These are phyloP conservation scores for Cryptococcus sp. DNA, from an alignment of 1,284 basidiomycete species.

Conservation along the genomic window DNA sequence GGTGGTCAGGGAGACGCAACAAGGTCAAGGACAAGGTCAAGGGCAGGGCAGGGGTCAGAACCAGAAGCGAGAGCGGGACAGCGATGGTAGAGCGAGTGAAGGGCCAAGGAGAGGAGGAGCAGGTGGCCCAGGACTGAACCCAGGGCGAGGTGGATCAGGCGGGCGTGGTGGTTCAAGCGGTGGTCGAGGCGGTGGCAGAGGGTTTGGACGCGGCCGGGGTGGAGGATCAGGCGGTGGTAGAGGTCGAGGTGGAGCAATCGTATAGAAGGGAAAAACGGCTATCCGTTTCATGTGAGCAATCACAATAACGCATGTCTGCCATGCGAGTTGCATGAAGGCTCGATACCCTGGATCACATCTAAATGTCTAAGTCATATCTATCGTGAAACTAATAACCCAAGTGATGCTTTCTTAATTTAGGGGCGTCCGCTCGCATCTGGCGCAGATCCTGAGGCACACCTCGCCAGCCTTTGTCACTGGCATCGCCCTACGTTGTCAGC, in stretches of 20 bases:
- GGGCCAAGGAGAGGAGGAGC: conserved; percentile 5
- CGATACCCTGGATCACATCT: no score
- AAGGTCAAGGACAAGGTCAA: conserved; percentile 13
- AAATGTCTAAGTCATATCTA: not conserved
- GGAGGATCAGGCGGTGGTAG: not conserved
- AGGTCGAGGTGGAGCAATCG: not conserved
- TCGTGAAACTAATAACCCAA: not conserved
- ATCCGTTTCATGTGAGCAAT: no score
- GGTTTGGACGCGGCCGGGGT: conserved; percentile 10
- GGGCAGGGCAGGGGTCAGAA: conserved; percentile 8
- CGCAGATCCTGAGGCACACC: not conserved
- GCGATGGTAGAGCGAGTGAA: conserved; percentile 4
- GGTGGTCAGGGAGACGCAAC: conserved; percentile 28
- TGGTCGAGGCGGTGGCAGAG: conserved; percentile 6
- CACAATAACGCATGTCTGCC: no score
- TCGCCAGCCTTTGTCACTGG: not conserved
- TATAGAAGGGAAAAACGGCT: no score
- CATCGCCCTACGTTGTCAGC: not conserved
- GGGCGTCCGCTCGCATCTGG: not conserved
- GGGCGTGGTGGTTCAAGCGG: conserved; percentile 8
- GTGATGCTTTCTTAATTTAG: not conserved
- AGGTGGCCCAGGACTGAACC: conserved; percentile 12
- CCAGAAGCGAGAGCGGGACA: not conserved
- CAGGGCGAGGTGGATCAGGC: conserved; percentile 8
- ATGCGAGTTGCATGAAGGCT: no score